These are phyloP conservation scores for Solanum hybrid DNA, from an alignment of 305 asterid species.

Conservation along the genomic window DNA sequence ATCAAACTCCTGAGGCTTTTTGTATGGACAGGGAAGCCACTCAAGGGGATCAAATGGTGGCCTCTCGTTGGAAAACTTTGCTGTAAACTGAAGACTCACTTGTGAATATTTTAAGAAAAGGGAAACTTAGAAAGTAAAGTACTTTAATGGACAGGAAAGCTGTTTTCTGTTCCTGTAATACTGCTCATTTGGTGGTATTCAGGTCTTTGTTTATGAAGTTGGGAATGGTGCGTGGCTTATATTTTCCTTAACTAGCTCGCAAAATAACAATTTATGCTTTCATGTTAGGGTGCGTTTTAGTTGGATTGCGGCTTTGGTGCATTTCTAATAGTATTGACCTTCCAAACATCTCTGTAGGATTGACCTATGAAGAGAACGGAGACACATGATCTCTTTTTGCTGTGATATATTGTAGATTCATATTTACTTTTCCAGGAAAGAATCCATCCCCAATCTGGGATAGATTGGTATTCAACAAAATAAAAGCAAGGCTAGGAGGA, in stretches of 20 bases:
- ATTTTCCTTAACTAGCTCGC: neutral
- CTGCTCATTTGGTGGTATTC: neutral
- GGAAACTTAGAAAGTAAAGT: neutral
- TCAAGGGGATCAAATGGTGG: neutral
- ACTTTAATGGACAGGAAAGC: neutral
- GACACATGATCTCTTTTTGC: neutral
- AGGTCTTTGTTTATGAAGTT: neutral
- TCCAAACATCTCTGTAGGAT: neutral
- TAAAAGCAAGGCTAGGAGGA: slow-evolving; percentile 59
- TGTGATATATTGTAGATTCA: neutral
- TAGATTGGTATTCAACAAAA: slow-evolving; percentile 49
- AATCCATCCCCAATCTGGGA: slow-evolving; percentile 55
- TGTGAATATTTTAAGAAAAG: neutral
- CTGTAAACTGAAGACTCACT: neutral
- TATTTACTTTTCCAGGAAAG: slow-evolving; percentile 29
- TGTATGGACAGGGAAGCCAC: neutral
- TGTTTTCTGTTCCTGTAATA: neutral
- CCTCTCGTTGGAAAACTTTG: neutral
- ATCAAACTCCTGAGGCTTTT: neutral
- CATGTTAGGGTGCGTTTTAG: neutral
- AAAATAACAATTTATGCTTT: neutral
- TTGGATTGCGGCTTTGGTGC: neutral
- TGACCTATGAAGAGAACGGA: neutral
- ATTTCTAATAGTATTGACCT: neutral
- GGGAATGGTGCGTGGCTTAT: neutral